Evolutionary conservation across 257 asterid species (phyloP).

Genomic region (Solanum appendiculatum): DNA sequence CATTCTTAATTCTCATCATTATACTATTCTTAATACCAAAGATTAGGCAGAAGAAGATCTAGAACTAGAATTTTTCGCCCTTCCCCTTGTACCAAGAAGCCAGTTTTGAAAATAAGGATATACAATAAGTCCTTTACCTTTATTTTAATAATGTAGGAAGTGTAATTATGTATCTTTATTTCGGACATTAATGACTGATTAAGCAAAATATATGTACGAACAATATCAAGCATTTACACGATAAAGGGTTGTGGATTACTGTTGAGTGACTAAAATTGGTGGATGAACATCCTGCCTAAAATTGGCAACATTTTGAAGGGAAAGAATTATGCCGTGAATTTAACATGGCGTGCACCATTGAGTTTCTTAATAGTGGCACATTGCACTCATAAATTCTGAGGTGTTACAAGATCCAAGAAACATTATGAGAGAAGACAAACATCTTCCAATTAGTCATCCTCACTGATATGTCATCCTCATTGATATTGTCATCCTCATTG

Average conservation of each 20-base stretch:
- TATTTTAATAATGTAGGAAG: neutral
- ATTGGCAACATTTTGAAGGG: neutral
- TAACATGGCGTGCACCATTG: neutral
- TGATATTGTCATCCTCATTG: neutral
- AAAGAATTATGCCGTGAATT: neutral
- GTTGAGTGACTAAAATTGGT: neutral
- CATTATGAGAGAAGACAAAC: neutral
- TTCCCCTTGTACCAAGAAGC: neutral
- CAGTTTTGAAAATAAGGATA: neutral
- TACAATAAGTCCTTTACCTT: neutral
- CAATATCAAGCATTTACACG: neutral
- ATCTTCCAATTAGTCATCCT: neutral
- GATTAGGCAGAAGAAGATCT: neutral
- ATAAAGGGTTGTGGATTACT: neutral
- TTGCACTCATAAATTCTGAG: neutral
- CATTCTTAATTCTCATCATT: neutral
- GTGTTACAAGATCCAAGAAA: neutral
- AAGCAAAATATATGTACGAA: neutral
- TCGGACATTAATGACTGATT: neutral
- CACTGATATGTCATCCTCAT: neutral
- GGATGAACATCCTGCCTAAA: neutral
- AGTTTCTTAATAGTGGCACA: neutral
- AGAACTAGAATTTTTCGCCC: neutral
- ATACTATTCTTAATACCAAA: neutral
- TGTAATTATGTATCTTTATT: neutral